These are phyloP conservation scores for Citrullus amarus DNA, from an alignment of 306 rosid genomes.

Conservation along the genomic window DNA sequence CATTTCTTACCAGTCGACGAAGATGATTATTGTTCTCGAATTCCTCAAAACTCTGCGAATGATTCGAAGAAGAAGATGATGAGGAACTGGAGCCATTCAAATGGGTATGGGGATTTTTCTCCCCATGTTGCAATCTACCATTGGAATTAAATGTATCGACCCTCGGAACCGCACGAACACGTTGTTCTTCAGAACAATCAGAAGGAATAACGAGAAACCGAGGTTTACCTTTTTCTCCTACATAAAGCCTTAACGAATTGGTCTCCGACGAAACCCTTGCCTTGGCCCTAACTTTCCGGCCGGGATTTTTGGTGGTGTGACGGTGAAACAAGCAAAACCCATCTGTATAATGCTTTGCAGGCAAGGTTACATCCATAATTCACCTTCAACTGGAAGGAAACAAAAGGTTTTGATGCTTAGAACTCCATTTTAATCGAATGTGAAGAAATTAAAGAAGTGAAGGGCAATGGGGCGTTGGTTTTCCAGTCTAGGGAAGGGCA, in stretches of 20 bases:
- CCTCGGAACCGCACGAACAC: constrained; percentile 37
- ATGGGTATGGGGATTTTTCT: constrained; percentile 13
- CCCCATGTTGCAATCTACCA: constrained; percentile 29
- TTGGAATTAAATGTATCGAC: constrained; percentile 35
- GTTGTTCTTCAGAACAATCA: constrained; percentile 12
- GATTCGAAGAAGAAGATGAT: constrained; percentile 8
- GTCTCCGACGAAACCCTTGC: constrained; percentile 11
- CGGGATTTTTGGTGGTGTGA: constrained; percentile 6
- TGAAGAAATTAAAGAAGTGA: background rate
- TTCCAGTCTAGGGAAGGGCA: background rate
- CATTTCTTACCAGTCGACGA: constrained; percentile 44
- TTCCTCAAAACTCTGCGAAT: constrained; percentile 35
- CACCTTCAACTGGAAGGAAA: constrained; percentile 4
- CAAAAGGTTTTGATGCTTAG: constrained; percentile 7
- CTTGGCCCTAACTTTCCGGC: constrained; percentile 18
- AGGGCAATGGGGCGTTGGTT: background rate
- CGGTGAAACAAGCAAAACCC: constrained; percentile 39
- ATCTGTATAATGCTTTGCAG: constrained; percentile 23
- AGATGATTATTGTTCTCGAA: constrained; percentile 46
- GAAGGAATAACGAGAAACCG: constrained; percentile 16
- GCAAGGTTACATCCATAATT: constrained; percentile 30
- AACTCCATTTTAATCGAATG: background rate
- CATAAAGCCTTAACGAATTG: constrained; percentile 8
- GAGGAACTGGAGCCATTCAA: constrained; percentile 22
- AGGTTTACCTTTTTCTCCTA: constrained; percentile 28